Conservation (phyloP, 139 green algal species). For the Eudorina sp. region DNA sequence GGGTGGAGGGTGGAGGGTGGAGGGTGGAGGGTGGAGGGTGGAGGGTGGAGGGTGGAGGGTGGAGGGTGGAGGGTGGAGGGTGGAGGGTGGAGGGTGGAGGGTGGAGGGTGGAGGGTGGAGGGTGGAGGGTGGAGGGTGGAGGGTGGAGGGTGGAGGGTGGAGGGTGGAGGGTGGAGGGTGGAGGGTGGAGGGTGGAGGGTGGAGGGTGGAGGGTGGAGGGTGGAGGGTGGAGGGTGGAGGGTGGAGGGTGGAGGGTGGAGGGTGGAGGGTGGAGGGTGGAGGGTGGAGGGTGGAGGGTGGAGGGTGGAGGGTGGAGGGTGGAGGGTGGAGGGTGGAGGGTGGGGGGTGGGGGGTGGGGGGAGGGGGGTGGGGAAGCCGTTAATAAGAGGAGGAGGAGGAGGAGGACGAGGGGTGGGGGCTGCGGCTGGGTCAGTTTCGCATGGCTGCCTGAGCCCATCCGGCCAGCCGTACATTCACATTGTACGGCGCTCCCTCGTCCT, state of each 20-base stretch:
- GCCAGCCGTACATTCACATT: too few relatives aligned
- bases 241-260: not conserved
- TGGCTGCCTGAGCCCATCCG: not conserved
- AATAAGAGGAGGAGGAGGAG: conserved; percentile 24
- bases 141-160: not conserved
- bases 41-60: conserved; percentile 11
- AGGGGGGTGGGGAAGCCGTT: not conserved
- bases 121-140: not conserved
- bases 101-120: not conserved
- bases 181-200: conserved; percentile 11
- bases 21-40: not conserved
- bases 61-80: not conserved
- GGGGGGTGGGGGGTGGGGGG: not conserved
- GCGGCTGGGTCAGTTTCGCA: not conserved
- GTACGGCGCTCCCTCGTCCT: too few relatives aligned
- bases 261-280: not conserved
- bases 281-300: not conserved
- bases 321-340: conserved; percentile 11
- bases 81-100: conserved; percentile 1
- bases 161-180: not conserved
- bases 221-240: conserved; percentile 1
- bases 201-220: not conserved
- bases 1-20: not conserved
- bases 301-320: not conserved
- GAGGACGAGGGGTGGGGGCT: not conserved